phyloP scores from a whole-genome alignment of 306 rosid genomes.

The Mimosa pudica region DNA sequence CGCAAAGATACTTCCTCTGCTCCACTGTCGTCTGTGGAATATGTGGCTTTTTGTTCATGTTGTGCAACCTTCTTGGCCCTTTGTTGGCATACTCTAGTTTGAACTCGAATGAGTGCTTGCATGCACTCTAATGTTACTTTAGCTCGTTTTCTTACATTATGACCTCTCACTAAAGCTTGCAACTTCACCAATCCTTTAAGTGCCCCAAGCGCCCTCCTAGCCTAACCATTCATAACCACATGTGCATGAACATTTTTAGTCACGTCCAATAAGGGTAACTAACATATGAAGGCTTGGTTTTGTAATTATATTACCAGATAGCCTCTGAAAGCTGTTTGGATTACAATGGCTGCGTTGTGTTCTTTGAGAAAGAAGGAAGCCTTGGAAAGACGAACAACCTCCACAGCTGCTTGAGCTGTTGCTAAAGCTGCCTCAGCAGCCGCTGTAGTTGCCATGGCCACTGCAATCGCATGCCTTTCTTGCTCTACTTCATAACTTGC shows the following conservation, averaged over 20 bases:
- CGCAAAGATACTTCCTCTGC: conserved; percentile 32
- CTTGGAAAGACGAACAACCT: conserved; percentile 40
- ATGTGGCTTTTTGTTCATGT: conserved; percentile 35
- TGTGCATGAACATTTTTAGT: not conserved
- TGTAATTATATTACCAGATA: conserved; percentile 51
- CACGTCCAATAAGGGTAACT: not conserved
- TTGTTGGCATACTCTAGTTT: conserved; percentile 45
- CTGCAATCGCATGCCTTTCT: conserved; percentile 43
- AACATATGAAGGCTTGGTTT: no score
- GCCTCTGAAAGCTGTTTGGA: conserved; percentile 62
- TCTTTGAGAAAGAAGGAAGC: conserved; percentile 44
- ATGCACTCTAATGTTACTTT: conserved; percentile 53
- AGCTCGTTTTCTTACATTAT: conserved; percentile 56
- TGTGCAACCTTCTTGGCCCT: conserved; percentile 44
- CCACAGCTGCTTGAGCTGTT: conserved; percentile 50
- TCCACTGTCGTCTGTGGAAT: conserved; percentile 43
- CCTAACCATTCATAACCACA: conserved; percentile 35
- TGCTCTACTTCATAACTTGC: conserved; percentile 28
- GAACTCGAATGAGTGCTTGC: conserved; percentile 61
- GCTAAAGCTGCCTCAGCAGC: conserved; percentile 52
- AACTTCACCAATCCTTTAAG: conserved; percentile 59
- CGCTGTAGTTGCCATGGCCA: conserved; percentile 49
- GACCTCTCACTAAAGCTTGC: conserved; percentile 63
- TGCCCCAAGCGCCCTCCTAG: conserved; percentile 64
- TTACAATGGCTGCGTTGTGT: conserved; percentile 48